phyloP scores from a whole-genome alignment of 2,329 filamentous ascomycete species.

The Bimuria novae-zelandiae region DNA sequence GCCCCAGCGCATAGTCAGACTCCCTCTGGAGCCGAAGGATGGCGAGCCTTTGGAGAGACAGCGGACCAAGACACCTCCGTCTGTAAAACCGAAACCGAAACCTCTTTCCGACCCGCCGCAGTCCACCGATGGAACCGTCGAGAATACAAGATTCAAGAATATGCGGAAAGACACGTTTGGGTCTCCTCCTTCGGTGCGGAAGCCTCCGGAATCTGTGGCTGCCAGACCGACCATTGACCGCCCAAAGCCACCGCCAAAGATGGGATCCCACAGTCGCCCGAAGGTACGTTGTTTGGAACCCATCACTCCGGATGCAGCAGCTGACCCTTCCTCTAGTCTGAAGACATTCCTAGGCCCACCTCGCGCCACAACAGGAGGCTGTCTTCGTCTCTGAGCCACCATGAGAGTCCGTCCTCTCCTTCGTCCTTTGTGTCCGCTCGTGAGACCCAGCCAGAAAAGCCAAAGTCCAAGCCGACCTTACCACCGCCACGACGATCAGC shows the following conservation, averaged over 20 bases:
- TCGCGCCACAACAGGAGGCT: slow-evolving; percentile 22
- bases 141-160: slow-evolving; percentile 21
- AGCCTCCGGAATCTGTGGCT: slow-evolving; percentile 27
- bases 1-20: slow-evolving; percentile 40
- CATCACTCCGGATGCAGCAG: neutral
- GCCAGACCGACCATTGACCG: slow-evolving; percentile 24
- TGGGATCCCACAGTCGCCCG: slow-evolving; percentile 16
- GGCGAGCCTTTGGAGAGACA: slow-evolving; percentile 22
- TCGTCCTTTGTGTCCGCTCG: slow-evolving; percentile 43
- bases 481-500: slow-evolving; percentile 41
- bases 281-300: neutral
- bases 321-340: slow-evolving; percentile 14
- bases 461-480: slow-evolving; percentile 36
- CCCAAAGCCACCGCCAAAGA: slow-evolving; percentile 26
- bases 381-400: slow-evolving; percentile 33
- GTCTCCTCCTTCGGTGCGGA: slow-evolving; percentile 31
- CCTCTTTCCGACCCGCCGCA: slow-evolving; percentile 22
- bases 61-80: slow-evolving; percentile 30
- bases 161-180: slow-evolving; percentile 30
- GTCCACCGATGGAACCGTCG: slow-evolving; percentile 20
- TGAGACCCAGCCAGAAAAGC: slow-evolving; percentile 38
- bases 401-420: slow-evolving; percentile 34
- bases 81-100: slow-evolving; percentile 40
- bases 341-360: slow-evolving; percentile 27
- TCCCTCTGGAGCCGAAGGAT: slow-evolving; percentile 34